These are phyloP conservation scores for Tolypocladium guangdongense DNA, from an alignment of 2,329 filamentous ascomycete species.

Conservation along the genomic window DNA sequence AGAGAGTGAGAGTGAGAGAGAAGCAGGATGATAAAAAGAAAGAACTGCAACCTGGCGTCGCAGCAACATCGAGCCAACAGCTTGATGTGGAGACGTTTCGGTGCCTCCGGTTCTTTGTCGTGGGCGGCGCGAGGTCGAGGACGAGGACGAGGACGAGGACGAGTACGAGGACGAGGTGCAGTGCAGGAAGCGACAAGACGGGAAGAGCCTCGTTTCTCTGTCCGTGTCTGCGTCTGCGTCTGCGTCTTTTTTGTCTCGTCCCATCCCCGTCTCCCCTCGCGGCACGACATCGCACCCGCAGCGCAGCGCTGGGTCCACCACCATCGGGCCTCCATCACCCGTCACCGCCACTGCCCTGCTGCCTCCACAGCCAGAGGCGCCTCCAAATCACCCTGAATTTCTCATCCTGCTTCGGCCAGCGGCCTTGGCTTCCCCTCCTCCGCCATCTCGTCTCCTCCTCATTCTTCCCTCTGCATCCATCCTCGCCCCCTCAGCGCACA, in stretches of 20 bases:
- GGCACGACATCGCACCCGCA: background rate
- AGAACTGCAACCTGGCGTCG: background rate
- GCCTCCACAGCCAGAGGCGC: background rate
- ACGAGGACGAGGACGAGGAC: background rate
- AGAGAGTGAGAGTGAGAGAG: too few relatives aligned
- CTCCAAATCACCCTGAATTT: background rate
- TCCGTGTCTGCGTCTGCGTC: background rate
- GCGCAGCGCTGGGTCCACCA: too few relatives aligned
- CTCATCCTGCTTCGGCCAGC: background rate
- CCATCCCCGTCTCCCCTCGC: background rate
- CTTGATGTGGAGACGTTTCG: background rate
- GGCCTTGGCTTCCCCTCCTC: background rate
- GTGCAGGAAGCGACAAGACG: background rate
- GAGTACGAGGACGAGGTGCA: background rate
- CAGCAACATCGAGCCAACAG: background rate
- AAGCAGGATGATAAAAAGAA: too few relatives aligned
- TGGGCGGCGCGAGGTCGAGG: background rate
- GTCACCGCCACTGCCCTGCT: background rate
- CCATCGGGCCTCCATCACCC: background rate
- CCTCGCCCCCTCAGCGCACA: background rate
- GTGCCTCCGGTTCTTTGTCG: slow-evolving; percentile 1
- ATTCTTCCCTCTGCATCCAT: too few relatives aligned
- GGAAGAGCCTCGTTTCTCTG: background rate
- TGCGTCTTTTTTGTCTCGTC: too few relatives aligned
- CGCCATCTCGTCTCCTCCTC: background rate